Conservation (phyloP, 139 green algal species). For the Astrephomene gubernaculifera region DNA sequence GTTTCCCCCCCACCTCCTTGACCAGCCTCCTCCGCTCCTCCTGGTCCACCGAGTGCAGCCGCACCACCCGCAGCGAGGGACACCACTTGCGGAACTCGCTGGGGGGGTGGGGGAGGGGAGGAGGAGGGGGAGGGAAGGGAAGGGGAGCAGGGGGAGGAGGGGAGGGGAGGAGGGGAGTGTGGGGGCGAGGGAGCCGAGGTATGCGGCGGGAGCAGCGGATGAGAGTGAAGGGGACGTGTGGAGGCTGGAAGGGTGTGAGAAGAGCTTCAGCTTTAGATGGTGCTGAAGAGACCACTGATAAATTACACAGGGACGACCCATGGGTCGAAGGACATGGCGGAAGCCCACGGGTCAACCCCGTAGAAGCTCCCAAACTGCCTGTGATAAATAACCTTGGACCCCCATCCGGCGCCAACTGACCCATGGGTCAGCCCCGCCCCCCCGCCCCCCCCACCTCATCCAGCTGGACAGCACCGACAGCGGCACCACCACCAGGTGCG, state of each 20-base stretch:
- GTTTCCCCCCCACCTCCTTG: conserved; percentile 50
- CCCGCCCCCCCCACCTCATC: conserved; percentile 58
- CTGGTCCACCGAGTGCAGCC: conserved; percentile 62
- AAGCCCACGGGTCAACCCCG: no score
- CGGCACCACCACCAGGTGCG: conserved; percentile 92
- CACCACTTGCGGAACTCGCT: conserved; percentile 65
- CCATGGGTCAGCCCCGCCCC: not conserved
- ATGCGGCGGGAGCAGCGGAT: no score
- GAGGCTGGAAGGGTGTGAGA: no score
- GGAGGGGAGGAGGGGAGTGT: not conserved
- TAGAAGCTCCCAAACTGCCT: no score
- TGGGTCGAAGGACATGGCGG: no score
- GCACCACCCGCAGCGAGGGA: conserved; percentile 69
- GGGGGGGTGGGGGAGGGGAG: not conserved
- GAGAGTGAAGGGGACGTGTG: no score
- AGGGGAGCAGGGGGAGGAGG: not conserved
- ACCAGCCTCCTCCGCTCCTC: conserved; percentile 65
- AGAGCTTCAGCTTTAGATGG: no score
- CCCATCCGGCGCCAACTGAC: no score
- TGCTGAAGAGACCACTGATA: no score
- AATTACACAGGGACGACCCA: no score
- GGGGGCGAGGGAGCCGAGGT: no score
- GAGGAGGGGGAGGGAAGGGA: not conserved
- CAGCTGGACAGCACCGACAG: conserved; percentile 91
- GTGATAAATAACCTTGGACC: no score